Conservation (phyloP, 2,329 filamentous ascomycete genomes). For the Echinosphaeria canescens region DNA sequence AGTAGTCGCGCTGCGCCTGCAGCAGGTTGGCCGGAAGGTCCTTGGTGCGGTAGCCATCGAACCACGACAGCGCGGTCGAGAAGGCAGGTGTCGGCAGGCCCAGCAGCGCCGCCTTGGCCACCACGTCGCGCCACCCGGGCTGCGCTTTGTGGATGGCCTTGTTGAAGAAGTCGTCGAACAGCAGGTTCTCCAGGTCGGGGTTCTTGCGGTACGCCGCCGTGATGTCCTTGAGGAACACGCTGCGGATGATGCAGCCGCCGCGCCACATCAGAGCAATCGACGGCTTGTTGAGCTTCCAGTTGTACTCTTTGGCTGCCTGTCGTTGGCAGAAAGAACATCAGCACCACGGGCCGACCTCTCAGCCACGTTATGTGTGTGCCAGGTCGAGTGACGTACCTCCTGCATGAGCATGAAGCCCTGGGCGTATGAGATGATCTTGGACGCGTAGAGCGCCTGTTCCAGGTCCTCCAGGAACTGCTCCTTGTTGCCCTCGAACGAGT, state of each 20-base stretch:
- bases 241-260: slow-evolving; percentile 98
- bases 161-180: slow-evolving; percentile 99
- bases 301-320: slow-evolving; percentile 92
- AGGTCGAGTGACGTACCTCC: slow-evolving; percentile 37
- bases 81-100: slow-evolving; percentile 94
- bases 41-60: slow-evolving; percentile 95
- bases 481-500: slow-evolving; percentile 76
- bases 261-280: slow-evolving; percentile 99
- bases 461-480: slow-evolving; percentile 89
- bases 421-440: slow-evolving; percentile 99
- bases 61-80: slow-evolving; percentile 94
- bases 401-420: slow-evolving; percentile 99
- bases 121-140: slow-evolving; percentile 75
- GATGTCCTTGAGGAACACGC: slow-evolving; percentile 99
- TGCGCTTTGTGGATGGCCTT: slow-evolving; percentile 96
- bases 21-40: slow-evolving; percentile 95
- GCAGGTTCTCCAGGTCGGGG: slow-evolving; percentile 89
- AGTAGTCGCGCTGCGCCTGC: slow-evolving; percentile 99
- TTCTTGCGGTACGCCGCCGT: slow-evolving; percentile 89
- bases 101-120: slow-evolving; percentile 79
- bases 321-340: slow-evolving; percentile 8
- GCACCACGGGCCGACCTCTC: slow-evolving; percentile 2
- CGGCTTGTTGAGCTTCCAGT: slow-evolving; percentile 99
- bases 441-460: slow-evolving; percentile 96
- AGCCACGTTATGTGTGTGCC: not conserved